Conservation (phyloP, 208 protist genomes). For the Entamoeba invadens region DNA sequence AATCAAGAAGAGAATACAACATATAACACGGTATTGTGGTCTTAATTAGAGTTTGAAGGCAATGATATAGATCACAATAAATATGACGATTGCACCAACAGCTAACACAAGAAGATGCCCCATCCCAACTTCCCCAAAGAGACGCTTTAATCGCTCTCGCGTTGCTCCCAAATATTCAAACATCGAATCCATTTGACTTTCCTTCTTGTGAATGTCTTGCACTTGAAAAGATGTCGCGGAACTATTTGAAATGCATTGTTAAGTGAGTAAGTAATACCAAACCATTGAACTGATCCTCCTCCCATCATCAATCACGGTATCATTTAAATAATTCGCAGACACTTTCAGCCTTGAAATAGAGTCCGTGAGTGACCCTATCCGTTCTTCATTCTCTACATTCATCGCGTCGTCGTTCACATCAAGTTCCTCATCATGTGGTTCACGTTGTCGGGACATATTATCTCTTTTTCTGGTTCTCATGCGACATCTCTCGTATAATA, state of each 20-base stretch:
- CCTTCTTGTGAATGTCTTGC: neutral
- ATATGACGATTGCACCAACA: neutral
- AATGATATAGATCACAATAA: neutral
- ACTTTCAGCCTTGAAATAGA: neutral
- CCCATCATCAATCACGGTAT: neutral
- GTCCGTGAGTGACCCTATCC: neutral
- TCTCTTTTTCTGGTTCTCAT: neutral
- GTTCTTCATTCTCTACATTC: neutral
- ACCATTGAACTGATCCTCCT: neutral
- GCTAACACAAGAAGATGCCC: neutral
- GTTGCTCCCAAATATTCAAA: neutral
- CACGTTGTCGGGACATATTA: neutral
- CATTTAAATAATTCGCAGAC: neutral
- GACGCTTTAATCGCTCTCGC: neutral
- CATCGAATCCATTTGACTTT: neutral
- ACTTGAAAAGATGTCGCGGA: no score
- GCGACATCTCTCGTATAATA: no score
- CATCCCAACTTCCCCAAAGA: neutral
- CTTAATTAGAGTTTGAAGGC: neutral
- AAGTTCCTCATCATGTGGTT: neutral
- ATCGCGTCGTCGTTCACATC: neutral
- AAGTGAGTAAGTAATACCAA: neutral
- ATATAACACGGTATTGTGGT: no score
- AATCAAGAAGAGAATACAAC: no score
- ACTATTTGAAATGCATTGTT: no score